Base-by-base conservation (phyloP, 495 filamentous ascomycete species). In the Alectoria sarmentosa region DNA sequence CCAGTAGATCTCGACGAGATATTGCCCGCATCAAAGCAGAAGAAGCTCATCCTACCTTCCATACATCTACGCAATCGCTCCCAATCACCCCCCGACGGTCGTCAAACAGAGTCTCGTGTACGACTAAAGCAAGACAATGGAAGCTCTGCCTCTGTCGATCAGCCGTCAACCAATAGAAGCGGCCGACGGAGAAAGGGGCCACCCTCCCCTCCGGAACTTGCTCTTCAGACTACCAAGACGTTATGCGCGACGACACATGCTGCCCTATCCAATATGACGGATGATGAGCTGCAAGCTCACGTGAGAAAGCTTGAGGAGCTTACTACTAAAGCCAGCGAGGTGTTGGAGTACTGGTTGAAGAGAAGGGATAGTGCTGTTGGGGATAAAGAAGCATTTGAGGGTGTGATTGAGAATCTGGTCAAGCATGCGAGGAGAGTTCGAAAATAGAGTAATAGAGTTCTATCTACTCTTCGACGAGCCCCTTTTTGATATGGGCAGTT, bases 1-100 rank as follows among this genome's bases (percentile, higher is more conserved):
- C 94, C 94, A 8, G 88, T 99, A 57, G 94, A 99, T 69, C 82
- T 99, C 4, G 94, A 99, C 74, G 94, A 98, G 77, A 97, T 98
- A 65, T 83, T 98, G 26, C 94, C 94, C 3, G 90, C 92, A 3
- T 93, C 90, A 42, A 97, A 96, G 76, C 95, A 98, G 73, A 98
- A 98, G 82, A 96, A 98, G 70, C 87, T 99, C 32, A 82, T 99
- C 26, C 83, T 99, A 5, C 95, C 94, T 10, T 94, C 90, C 4
- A 86, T 94, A 59, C 84, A 88, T 70, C 76, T 87, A 15, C 65
- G 65, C 55, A 69, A 41, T 30, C 54, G 61, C 48, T 76, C 74
- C 19, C 69, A 66, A 36, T 73, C 71, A 21, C 69, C 76, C 66
- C 65, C 70, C 41, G 58, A 82, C 79, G 68, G 76, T 73, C 65